Percentiles rank a stretch among this genome's conserved stretches.
Evolutionary conservation across 192 early-diverging fungal species (phyloP).

Genomic region (Podila horticola): DNA sequence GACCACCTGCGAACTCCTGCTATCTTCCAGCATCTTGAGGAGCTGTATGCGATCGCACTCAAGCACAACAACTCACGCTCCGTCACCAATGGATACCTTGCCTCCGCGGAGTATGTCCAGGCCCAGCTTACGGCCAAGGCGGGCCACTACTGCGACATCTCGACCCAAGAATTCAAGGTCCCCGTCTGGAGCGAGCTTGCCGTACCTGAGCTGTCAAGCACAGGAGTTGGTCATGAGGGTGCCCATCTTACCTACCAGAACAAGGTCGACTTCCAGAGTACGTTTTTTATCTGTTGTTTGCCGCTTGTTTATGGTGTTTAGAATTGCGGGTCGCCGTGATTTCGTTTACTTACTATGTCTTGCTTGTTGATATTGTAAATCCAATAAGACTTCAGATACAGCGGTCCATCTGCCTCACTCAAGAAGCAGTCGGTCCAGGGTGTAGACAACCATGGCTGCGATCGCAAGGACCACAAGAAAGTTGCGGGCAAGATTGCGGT

Average conservation of each 20-base stretch:
- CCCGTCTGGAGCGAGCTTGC: slow-evolving; percentile 56
- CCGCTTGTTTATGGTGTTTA: background rate
- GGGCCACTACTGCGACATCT: slow-evolving; percentile 51
- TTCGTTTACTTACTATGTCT: background rate
- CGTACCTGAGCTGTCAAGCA: slow-evolving; percentile 44
- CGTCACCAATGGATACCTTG: slow-evolving; percentile 55
- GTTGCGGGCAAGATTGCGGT: slow-evolving; percentile 63
- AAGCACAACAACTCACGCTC: slow-evolving; percentile 54
- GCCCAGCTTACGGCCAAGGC: slow-evolving; percentile 57
- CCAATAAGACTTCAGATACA: slow-evolving; percentile 64
- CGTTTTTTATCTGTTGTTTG: slow-evolving; percentile 2
- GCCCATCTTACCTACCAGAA: slow-evolving; percentile 47
- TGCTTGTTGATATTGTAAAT: background rate
- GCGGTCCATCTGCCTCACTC: slow-evolving; percentile 62
- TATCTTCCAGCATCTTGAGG: slow-evolving; percentile 43
- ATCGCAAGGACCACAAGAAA: slow-evolving; percentile 43
- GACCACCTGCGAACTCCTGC: slow-evolving; percentile 21
- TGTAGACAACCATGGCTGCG: slow-evolving; percentile 60
- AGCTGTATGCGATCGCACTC: slow-evolving; percentile 43
- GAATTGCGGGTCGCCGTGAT: background rate
- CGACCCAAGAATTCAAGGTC: slow-evolving; percentile 58
- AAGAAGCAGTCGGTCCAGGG: slow-evolving; percentile 49
- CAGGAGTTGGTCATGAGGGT: slow-evolving; percentile 17
- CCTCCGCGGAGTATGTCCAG: slow-evolving; percentile 70
- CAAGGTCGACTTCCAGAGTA: slow-evolving; percentile 60